Evolutionary conservation across 2,329 filamentous ascomycete species (phyloP).

Genomic region (Talaromyces albobiverticillius): DNA sequence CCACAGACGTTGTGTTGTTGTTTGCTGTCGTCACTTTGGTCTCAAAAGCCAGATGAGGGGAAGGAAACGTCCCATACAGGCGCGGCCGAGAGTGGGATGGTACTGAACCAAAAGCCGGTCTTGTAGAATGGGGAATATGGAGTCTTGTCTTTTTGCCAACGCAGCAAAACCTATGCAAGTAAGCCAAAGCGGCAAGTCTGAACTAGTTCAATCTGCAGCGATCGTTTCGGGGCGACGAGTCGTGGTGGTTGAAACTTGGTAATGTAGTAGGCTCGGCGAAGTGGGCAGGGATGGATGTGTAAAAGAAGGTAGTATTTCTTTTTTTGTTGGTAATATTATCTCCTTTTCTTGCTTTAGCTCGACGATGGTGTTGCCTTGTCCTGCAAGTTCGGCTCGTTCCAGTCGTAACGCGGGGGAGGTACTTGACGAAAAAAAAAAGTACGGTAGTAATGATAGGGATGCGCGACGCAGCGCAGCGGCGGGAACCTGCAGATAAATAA

Average conservation of each 20-base stretch:
- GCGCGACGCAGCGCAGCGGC: constrained; percentile 6
- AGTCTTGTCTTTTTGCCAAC: constrained; percentile 14
- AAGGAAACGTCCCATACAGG: neutral
- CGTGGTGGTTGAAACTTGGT: neutral
- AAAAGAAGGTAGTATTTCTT: constrained; percentile 8
- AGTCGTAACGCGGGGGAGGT: constrained; percentile 8
- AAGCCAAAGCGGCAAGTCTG: constrained; percentile 18
- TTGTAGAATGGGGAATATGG: neutral
- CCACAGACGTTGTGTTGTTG: neutral
- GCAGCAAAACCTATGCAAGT: constrained; percentile 17
- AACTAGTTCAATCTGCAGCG: constrained; percentile 11
- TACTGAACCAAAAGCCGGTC: neutral
- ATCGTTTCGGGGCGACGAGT: constrained; percentile 12
- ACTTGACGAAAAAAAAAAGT: neutral
- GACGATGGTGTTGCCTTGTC: constrained; percentile 7
- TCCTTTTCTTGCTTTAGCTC: constrained; percentile 8
- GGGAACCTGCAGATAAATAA: constrained; percentile 14
- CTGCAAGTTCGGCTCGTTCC: constrained; percentile 13
- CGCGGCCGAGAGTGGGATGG: neutral
- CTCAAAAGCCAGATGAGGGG: neutral
- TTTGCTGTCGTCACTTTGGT: neutral
- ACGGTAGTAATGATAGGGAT: constrained; percentile 1
- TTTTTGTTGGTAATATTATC: neutral
- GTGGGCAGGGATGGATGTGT: constrained; percentile 7
- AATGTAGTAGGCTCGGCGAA: constrained; percentile 7